Evolutionary conservation across 2,329 filamentous ascomycete genomes (phyloP), one percentile per base, ranked within the genome.

Genomic region (Alternaria solani): DNA sequence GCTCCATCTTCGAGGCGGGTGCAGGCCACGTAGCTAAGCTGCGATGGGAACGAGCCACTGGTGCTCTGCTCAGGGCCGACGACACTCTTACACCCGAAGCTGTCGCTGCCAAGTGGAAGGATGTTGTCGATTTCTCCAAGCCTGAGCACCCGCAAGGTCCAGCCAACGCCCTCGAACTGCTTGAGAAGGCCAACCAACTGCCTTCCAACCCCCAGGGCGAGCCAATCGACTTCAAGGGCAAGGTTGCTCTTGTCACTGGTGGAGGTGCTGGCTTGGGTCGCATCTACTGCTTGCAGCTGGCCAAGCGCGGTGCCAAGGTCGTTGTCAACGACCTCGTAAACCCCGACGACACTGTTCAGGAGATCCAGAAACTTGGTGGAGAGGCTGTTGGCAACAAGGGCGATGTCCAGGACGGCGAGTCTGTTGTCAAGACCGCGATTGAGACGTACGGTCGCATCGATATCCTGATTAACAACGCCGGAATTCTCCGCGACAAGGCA

Each of bases 321-420:
- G 94, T 98, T 34, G 93, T 99, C 71, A 99, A 99, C 81, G 95
- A 99, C 77, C 85, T 99, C n/a, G 87, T 90, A 51, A 90, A 98
- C 83, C 95, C 95, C 6, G 94, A 97, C 75, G 87, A 87, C 51
- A 93, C 96, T 38, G 95, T 98, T 39, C 87, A 90, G 71, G 95
- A 99, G 84, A 98, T 99, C 77, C 91, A 91, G 83, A 91, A 94
- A 81, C 75, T 89, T 48, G 95, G 95, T 59, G 94, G 94, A 66
- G 90, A 96, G 82, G 94, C 95, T 28, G 91, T 92, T 59, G 93
- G 93, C 71, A 93, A 96, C 80, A 97, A 96, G 84, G 93, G 92
- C 59, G 96, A 92, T 49, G 94, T 94, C 61, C 92, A 97, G 79
- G 93, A 99, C 62, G 95, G 95, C 47, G 94, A 97, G 56, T 86